Conservation (phyloP, 139 green algal species). For the Prasinococcaceae sp. region DNA sequence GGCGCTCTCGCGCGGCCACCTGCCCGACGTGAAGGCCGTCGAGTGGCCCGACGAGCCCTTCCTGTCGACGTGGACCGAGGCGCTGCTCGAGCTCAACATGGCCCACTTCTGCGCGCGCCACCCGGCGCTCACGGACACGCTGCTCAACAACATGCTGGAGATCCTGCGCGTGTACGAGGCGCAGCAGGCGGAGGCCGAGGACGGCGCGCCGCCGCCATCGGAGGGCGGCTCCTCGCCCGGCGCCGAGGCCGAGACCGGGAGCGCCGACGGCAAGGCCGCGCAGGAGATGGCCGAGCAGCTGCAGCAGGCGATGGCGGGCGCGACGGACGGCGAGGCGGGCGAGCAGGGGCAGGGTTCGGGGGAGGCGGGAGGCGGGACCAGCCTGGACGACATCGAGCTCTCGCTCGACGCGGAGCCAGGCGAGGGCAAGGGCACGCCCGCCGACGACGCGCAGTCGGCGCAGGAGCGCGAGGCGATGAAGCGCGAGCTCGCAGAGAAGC, state of each 20-base stretch:
- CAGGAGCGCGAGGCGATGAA: neutral
- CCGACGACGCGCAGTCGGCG: neutral
- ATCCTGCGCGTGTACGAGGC: neutral
- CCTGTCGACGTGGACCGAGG: neutral
- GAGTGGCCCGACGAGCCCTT: neutral
- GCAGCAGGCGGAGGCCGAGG: neutral
- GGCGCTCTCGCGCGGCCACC: no score
- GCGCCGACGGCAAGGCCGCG: no score
- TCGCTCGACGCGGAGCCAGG: neutral
- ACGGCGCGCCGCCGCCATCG: no score
- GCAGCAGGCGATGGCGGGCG: neutral
- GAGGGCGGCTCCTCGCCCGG: neutral
- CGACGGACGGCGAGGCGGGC: neutral
- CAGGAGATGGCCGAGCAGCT: no score
- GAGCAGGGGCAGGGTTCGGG: neutral
- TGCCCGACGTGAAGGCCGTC: no score
- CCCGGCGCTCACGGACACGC: neutral
- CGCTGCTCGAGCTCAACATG: neutral
- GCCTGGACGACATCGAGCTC: neutral
- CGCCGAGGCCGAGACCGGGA: neutral
- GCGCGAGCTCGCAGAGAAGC: constrained; percentile 3
- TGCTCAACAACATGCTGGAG: neutral
- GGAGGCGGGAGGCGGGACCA: neutral
- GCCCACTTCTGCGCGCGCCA: neutral
- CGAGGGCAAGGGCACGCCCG: no score